Base-by-base conservation (phyloP, 2,329 filamentous ascomycete species). In the Aureobasidium subglaciale region DNA sequence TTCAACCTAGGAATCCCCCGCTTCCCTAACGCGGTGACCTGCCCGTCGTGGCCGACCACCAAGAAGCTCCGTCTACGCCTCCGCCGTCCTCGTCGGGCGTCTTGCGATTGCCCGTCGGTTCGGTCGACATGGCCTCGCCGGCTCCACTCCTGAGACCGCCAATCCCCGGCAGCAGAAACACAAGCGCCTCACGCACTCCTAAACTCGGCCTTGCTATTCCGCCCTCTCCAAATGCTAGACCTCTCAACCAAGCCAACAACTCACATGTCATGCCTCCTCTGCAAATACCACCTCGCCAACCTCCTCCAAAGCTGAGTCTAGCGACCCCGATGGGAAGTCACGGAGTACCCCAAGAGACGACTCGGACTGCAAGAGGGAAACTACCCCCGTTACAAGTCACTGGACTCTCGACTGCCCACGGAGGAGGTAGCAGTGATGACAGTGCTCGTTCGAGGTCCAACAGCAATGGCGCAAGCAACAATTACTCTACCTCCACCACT, bases 151-250 rank as follows among this genome's bases (percentile, higher is more conserved):
- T 95, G 56, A 86, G 90, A 59, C 88, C 90, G 55, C 89, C 90
- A 59, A 85, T 95, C 56, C 87, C 87, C 35, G 88, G 88, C 61
- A 78, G 76, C 61, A 80, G 84, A 55, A 68, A 78, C 60, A 78
- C 77, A 63, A 75, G 78, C 61, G 84, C 82, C 58, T 75, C 79
- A 58, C 80, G 87, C 60, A 78, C 86, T 53, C 90, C 90, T 25
- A 84, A 87, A 64, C 80, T 97, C 57, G 92, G 90, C 41, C 82
- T 97, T 56, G 88, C 91, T 42, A 97, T 97, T 57, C 92, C 92
- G 34, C 85, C 88, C 1, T 95, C 90, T 32, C 88, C 90, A 46
- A 92, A 84, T 72, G 86, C 79, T 59, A 89, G 91, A 70, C 84
- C 91, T 2, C 83, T 93, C 50, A 71, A 75, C 58, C 67, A 66